A percentile compares a stretch with the other conserved stretches of the same genome.
Conservation (phyloP, 306 rosid species). For the Clitoria ternatea region DNA sequence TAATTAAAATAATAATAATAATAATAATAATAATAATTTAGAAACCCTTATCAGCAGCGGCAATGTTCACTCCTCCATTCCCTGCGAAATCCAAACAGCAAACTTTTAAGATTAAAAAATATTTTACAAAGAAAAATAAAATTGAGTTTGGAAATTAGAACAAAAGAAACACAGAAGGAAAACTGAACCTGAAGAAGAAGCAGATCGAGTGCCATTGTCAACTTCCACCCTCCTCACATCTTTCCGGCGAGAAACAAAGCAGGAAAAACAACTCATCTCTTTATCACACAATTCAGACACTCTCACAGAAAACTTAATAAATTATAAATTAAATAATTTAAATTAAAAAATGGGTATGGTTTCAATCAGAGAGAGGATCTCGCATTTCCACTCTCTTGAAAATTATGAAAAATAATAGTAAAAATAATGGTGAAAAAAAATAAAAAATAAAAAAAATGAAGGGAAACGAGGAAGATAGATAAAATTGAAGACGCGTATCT, state of each 20-base stretch:
- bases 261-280: conserved; percentile 42
- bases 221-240: conserved; percentile 41
- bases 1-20: not conserved
- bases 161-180: not conserved
- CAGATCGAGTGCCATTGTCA: conserved; percentile 38
- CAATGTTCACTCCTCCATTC: conserved; percentile 35
- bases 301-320: not conserved
- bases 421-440: not conserved
- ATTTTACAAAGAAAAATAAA: too few species aligned
- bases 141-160: not conserved
- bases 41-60: conserved; percentile 28
- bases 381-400: not conserved
- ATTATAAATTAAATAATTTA: not conserved
- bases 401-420: not conserved
- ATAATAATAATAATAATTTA: not conserved
- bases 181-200: conserved; percentile 16
- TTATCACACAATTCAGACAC: not conserved
- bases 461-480: not conserved
- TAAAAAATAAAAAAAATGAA: not conserved
- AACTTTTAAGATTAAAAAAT: not conserved
- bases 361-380: conserved; percentile 9
- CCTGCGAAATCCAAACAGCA: conserved; percentile 32
- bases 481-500: conserved; percentile 30
- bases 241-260: conserved; percentile 33
- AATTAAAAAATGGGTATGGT: too few species aligned